These are phyloP conservation scores for Colletotrichum euphorbiae DNA, from an alignment of 2,329 filamentous ascomycete species.

Conservation along the genomic window DNA sequence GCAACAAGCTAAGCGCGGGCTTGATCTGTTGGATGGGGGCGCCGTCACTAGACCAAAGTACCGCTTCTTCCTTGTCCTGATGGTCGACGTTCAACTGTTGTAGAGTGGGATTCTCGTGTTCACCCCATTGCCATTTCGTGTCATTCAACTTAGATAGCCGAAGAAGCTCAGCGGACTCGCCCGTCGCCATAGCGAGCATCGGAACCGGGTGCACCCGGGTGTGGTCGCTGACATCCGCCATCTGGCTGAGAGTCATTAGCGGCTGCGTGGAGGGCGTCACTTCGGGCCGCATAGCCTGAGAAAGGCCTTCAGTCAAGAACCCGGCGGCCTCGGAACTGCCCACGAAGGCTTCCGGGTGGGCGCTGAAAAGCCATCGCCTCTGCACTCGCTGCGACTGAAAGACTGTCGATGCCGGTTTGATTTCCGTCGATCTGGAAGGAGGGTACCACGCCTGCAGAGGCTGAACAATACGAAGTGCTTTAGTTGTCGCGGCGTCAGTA, in stretches of 20 bases:
- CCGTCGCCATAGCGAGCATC: constrained; percentile 62
- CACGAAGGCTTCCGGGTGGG: constrained; percentile 62
- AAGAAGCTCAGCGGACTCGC: constrained; percentile 69
- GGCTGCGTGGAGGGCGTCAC: constrained; percentile 42
- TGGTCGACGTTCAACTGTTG: constrained; percentile 58
- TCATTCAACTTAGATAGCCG: constrained; percentile 63
- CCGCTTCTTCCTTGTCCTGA: constrained; percentile 58
- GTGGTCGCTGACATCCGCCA: constrained; percentile 55
- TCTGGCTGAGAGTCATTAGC: constrained; percentile 68
- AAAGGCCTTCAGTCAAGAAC: constrained; percentile 52
- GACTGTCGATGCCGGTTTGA: constrained; percentile 16
- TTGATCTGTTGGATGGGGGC: constrained; percentile 64
- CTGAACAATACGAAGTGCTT: constrained; percentile 27
- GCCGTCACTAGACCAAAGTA: constrained; percentile 65
- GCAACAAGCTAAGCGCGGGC: constrained; percentile 55
- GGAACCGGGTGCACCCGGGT: constrained; percentile 45
- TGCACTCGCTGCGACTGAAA: constrained; percentile 46
- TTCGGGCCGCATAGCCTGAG: constrained; percentile 46
- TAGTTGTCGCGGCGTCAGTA: constrained; percentile 20
- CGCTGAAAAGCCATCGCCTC: constrained; percentile 62
- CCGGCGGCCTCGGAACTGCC: constrained; percentile 49
- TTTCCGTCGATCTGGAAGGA: constrained; percentile 14
- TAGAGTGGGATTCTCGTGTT: constrained; percentile 58
- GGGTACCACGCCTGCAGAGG: constrained; percentile 26
- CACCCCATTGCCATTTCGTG: constrained; percentile 67